Evolutionary conservation across 1,139 yeast genomes (phyloP).

Genomic region (Torulaspora globosa): DNA sequence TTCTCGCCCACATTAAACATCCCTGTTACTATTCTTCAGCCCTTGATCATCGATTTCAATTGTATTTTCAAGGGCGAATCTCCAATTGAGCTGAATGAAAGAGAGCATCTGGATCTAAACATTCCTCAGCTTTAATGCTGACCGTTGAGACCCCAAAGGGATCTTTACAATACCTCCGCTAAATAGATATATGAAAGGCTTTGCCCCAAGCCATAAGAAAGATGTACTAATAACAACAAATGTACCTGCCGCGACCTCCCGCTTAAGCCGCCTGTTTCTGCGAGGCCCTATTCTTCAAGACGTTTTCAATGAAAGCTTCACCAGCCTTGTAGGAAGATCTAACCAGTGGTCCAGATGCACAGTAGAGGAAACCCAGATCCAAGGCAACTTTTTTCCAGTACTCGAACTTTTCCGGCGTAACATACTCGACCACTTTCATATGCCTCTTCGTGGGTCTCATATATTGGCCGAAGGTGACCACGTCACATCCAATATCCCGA

Average conservation of each 20-base stretch:
- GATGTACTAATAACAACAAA: neutral
- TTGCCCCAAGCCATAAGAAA: neutral
- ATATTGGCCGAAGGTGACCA: slow-evolving; percentile 97
- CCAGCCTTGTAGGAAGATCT: slow-evolving; percentile 98
- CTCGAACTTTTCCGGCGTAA: slow-evolving; percentile 92
- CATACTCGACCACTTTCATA: slow-evolving; percentile 95
- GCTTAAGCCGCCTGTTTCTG: slow-evolving; percentile 7
- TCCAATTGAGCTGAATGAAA: slow-evolving; percentile 37
- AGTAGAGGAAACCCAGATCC: slow-evolving; percentile 87
- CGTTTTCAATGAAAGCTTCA: slow-evolving; percentile 94
- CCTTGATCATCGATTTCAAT: slow-evolving; percentile 60
- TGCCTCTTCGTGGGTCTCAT: slow-evolving; percentile 99
- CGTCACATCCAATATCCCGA: slow-evolving; percentile 76
- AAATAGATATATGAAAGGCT: slow-evolving; percentile 4
- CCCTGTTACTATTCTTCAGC: slow-evolving; percentile 59
- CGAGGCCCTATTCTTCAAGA: slow-evolving; percentile 64
- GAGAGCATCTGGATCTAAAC: slow-evolving; percentile 38
- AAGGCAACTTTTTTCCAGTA: slow-evolving; percentile 83
- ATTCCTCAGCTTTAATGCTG: slow-evolving; percentile 35
- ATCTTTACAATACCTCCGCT: neutral
- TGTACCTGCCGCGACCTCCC: neutral
- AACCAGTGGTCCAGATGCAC: slow-evolving; percentile 96
- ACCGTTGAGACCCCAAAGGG: neutral
- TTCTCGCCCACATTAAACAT: slow-evolving; percentile 80
- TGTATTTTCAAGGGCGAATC: slow-evolving; percentile 56